phyloP scores from a whole-genome alignment of 2,329 filamentous ascomycete species.

The Fusarium clavum region DNA sequence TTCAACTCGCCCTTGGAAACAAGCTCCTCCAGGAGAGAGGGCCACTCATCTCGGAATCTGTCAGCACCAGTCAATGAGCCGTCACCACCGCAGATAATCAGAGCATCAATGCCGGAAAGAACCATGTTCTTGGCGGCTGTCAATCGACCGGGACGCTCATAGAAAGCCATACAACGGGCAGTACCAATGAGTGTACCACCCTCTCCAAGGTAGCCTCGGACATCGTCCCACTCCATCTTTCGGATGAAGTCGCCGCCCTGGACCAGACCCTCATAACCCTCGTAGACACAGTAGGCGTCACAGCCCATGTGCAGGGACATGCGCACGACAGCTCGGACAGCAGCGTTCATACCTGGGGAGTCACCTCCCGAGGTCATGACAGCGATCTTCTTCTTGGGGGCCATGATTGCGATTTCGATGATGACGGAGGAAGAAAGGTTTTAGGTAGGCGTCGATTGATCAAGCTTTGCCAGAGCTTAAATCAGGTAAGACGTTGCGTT shows the following conservation, averaged over 20 bases:
- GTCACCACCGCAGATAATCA: slow-evolving; percentile 97
- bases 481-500: slow-evolving; percentile 41
- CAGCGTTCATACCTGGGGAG: slow-evolving; percentile 94
- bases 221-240: slow-evolving; percentile 91
- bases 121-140: slow-evolving; percentile 95
- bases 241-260: slow-evolving; percentile 88
- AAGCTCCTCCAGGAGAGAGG: slow-evolving; percentile 85
- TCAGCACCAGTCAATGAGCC: slow-evolving; percentile 96
- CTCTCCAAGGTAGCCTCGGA: slow-evolving; percentile 92
- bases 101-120: slow-evolving; percentile 89
- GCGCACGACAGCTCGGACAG: slow-evolving; percentile 89
- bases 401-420: slow-evolving; percentile 54
- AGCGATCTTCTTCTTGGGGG: slow-evolving; percentile 76
- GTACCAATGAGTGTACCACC: slow-evolving; percentile 97
- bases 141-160: slow-evolving; percentile 85
- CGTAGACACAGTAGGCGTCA: slow-evolving; percentile 84
- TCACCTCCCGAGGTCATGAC: slow-evolving; percentile 96
- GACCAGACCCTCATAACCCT: slow-evolving; percentile 96
- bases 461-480: slow-evolving; percentile 45
- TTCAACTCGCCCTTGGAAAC: slow-evolving; percentile 79
- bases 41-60: slow-evolving; percentile 93
- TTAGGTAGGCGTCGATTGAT: slow-evolving; percentile 22
- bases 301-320: slow-evolving; percentile 88
- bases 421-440: slow-evolving; percentile 21
- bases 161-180: slow-evolving; percentile 91